Evolutionary conservation across 1,284 basidiomycete genomes (phyloP).

Genomic region (Thelephora terrestris): DNA sequence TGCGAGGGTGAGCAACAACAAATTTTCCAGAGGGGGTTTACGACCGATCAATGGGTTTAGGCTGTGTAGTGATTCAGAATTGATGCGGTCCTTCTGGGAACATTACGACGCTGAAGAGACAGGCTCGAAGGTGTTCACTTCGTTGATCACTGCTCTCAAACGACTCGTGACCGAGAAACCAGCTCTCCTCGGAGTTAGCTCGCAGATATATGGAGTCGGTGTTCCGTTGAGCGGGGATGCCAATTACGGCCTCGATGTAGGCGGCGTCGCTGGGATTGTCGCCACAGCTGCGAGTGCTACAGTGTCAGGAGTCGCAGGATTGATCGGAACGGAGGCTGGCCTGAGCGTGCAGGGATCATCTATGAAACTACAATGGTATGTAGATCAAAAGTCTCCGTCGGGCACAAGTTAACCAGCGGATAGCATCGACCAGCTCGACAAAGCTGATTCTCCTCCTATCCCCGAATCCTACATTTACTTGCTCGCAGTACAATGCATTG

Average conservation of each 20-base stretch:
- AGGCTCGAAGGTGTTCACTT: conserved; percentile 65
- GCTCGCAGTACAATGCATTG: conserved; percentile 81
- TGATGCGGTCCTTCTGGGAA: conserved; percentile 74
- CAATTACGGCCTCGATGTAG: conserved; percentile 47
- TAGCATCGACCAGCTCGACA: conserved; percentile 94
- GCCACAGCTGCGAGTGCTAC: conserved; percentile 76
- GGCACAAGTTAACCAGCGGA: neutral
- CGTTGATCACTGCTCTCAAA: conserved; percentile 75
- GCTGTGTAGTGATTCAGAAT: conserved; percentile 73
- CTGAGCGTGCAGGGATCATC: conserved; percentile 61
- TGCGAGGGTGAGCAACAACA: conserved; percentile 53
- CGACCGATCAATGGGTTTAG: conserved; percentile 22
- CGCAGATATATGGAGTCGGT: conserved; percentile 75
- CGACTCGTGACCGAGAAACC: conserved; percentile 84
- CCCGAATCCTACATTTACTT: conserved; percentile 92
- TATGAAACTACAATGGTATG: conserved; percentile 82
- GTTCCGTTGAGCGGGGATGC: conserved; percentile 30
- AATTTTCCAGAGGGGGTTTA: neutral
- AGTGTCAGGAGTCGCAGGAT: conserved; percentile 62
- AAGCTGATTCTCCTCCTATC: conserved; percentile 86
- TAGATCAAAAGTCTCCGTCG: conserved; percentile 2
- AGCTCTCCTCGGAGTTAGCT: conserved; percentile 64
- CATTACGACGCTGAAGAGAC: conserved; percentile 64
- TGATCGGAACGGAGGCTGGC: conserved; percentile 56
- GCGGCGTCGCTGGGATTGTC: conserved; percentile 74